Evolutionary conservation across 371 early-diverging fungal genomes (phyloP), one percentile per base, ranked within the genome.

Genomic region (Actinomortierella ambigua): DNA sequence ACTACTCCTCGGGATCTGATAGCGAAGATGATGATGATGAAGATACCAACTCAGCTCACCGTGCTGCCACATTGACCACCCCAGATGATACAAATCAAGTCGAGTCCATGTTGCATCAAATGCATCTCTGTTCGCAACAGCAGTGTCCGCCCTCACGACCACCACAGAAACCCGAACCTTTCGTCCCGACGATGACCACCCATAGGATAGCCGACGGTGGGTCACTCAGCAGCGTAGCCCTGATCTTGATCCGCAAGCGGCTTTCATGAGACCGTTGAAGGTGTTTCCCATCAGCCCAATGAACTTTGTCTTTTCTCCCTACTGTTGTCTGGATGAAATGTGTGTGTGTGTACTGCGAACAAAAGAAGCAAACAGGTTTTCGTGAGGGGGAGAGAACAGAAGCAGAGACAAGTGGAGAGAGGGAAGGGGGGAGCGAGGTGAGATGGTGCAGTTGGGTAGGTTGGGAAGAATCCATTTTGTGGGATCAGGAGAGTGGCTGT

Each of bases 1-100:
- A 70, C 13, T 70, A 70, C 43, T 70, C 70, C 26, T 70, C 70
- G 48, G 63, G 63, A 17, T 59, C 69, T 17, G 59, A 53, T 6
- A 56, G 54, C 28, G 68, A 57, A 20, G 55, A 63, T 15, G 59
- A 53, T 8, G 52, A 54, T 27, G 68, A 57, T 46, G 59, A 52
- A 17, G 57, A 40, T 2, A n/a, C 18, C 57, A 29, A 34, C 5
- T 24, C 15, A 17, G 50, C 15, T 47, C n/a, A n/a, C n/a, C n/a
- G n/a, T n/a, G n/a, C n/a, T n/a, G n/a, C n/a, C n/a, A n/a, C n/a
- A n/a, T n/a, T n/a, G n/a, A n/a, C n/a, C n/a, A n/a, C n/a, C n/a
- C n/a, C n/a, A n/a, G 48, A 29, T 0, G 48, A 40, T 11, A 51
- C 18, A 22, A 17, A 24, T 57, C 60, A 42, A 51, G n/a, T 44